Evolutionary conservation across 805 yeast species (phyloP).

Genomic region (Metschnikowia hibisci): DNA sequence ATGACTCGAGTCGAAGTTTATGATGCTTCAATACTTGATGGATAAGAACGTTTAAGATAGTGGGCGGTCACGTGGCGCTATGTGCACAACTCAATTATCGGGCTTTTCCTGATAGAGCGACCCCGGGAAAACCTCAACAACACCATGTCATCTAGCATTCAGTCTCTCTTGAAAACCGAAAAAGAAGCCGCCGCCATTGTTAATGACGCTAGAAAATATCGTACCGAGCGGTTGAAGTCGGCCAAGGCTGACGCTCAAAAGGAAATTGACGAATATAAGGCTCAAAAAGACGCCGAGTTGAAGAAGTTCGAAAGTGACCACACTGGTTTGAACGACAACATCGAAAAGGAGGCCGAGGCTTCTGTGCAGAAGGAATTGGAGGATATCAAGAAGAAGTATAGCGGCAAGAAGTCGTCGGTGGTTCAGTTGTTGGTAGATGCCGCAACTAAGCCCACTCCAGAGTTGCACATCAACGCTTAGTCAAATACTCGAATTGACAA

Average conservation of each 20-base stretch:
- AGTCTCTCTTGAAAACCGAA: conserved; percentile 62
- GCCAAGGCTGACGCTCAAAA: conserved; percentile 90
- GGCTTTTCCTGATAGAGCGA: conserved; percentile 8
- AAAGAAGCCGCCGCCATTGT: conserved; percentile 97
- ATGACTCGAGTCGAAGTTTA: not conserved
- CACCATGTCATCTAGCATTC: conserved; percentile 28
- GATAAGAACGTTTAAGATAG: too few species aligned
- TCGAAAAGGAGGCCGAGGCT: conserved; percentile 74
- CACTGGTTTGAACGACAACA: conserved; percentile 68
- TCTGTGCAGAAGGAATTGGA: conserved; percentile 68
- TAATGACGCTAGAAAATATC: conserved; percentile 82
- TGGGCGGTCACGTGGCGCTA: conserved; percentile 1
- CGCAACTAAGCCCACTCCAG: conserved; percentile 74
- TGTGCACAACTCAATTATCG: conserved; percentile 12
- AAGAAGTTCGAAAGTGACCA: conserved; percentile 67
- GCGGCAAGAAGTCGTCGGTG: conserved; percentile 61
- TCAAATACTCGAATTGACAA: too few species aligned
- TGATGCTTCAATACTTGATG: too few species aligned
- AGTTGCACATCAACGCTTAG: conserved; percentile 73
- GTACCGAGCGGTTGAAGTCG: conserved; percentile 84
- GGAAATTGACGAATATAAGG: conserved; percentile 84
- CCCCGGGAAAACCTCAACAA: conserved; percentile 1
- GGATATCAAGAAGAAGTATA: conserved; percentile 61
- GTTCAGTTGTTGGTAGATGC: conserved; percentile 76
- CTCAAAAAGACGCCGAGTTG: conserved; percentile 78